These are phyloP conservation scores for Leccinum fuscescens DNA, from an alignment of 1,284 basidiomycete genomes.

Conservation along the genomic window DNA sequence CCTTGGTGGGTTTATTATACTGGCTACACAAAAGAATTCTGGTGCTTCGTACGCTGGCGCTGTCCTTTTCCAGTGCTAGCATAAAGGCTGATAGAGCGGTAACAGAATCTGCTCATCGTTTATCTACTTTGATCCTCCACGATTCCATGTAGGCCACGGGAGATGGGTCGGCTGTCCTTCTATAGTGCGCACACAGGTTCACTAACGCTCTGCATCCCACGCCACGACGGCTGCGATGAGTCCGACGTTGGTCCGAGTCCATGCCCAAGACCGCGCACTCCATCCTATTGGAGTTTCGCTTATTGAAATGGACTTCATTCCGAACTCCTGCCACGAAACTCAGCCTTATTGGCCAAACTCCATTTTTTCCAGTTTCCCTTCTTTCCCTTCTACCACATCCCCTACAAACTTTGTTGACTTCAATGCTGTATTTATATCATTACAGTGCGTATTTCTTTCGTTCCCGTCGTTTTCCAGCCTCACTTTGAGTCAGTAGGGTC, in stretches of 20 bases:
- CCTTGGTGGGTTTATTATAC: not conserved
- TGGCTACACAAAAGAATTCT: not conserved
- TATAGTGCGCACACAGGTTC: not conserved
- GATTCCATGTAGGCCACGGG: not conserved
- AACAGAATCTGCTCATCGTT: not conserved
- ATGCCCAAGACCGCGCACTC: too few relatives aligned
- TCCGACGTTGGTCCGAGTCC: too few relatives aligned
- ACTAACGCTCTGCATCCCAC: too few relatives aligned
- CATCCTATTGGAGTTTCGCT: too few relatives aligned
- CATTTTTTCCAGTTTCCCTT: conserved; percentile 55
- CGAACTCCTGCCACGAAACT: too few relatives aligned
- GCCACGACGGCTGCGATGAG: too few relatives aligned
- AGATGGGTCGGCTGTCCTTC: not conserved
- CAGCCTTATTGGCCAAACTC: too few relatives aligned
- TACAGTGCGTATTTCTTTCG: conserved; percentile 57
- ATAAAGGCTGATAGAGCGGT: not conserved
- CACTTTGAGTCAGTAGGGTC: conserved; percentile 43
- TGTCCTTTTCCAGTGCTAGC: too few relatives aligned
- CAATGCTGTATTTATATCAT: conserved; percentile 72
- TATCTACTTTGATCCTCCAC: not conserved
- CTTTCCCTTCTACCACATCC: conserved; percentile 66
- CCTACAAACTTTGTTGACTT: conserved; percentile 82
- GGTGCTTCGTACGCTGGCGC: too few relatives aligned
- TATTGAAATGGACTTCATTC: too few relatives aligned
- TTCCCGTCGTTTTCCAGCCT: conserved; percentile 12